Evolutionary conservation across 2,329 filamentous ascomycete species (phyloP).

Genomic region (Fusarium illudens): DNA sequence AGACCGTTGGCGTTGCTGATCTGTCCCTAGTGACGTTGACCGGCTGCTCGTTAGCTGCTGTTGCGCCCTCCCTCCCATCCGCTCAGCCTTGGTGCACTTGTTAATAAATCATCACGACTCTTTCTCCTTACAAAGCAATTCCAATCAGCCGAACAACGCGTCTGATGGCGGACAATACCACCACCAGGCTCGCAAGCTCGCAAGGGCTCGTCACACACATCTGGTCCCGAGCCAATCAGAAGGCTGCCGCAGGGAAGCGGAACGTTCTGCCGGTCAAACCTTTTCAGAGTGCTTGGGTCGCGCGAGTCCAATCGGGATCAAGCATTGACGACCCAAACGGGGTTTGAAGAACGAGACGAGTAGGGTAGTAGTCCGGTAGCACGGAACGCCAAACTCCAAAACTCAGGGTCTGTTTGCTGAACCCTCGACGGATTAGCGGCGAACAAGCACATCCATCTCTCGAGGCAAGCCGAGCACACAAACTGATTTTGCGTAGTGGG

Average conservation of each 20-base stretch:
- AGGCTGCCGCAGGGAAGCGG: conserved; percentile 4
- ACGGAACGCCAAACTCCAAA: conserved; percentile 11
- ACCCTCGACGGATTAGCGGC: not conserved
- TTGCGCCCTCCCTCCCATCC: not conserved
- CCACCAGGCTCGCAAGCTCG: conserved; percentile 4
- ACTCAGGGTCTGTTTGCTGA: not conserved
- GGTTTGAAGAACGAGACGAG: conserved; percentile 5
- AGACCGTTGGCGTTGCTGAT: not conserved
- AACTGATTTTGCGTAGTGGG: not conserved
- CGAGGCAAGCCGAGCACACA: not conserved
- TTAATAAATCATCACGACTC: not conserved
- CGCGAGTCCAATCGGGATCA: conserved; percentile 21
- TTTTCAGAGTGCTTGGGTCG: conserved; percentile 11
- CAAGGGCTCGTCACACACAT: conserved; percentile 29
- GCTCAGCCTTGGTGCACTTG: not conserved
- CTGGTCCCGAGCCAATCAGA: conserved; percentile 22
- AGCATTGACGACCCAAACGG: conserved; percentile 15
- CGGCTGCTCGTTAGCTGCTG: not conserved
- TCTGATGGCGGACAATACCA: conserved; percentile 8
- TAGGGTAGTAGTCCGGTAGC: conserved; percentile 12
- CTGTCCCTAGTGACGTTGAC: not conserved
- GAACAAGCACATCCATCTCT: not conserved
- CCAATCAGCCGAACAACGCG: not conserved
- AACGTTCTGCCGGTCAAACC: conserved; percentile 15
- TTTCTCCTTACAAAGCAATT: conserved; percentile 1